phyloP scores from a whole-genome alignment of 805 yeast species.

The Metschnikowia dekortorum region DNA sequence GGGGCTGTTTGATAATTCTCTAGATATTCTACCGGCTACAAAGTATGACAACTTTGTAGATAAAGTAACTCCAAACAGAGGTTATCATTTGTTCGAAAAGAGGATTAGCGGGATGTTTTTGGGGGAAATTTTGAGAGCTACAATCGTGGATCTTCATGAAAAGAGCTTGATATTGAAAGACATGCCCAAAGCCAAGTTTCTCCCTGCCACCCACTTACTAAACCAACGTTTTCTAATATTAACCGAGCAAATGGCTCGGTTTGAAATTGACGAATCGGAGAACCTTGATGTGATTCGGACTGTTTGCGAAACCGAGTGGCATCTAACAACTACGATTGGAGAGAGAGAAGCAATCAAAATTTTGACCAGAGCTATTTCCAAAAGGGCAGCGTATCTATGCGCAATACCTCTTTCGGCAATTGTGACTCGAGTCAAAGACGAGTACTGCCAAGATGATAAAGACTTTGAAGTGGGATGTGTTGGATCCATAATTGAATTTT shows the following conservation, averaged over 20 bases:
- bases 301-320: slow-evolving; percentile 58
- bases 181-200: slow-evolving; percentile 38
- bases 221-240: slow-evolving; percentile 74
- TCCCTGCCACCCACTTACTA: slow-evolving; percentile 56
- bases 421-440: slow-evolving; percentile 60
- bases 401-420: slow-evolving; percentile 90
- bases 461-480: slow-evolving; percentile 93
- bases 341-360: slow-evolving; percentile 74
- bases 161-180: slow-evolving; percentile 57
- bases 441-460: slow-evolving; percentile 44
- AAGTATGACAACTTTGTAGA: slow-evolving; percentile 74
- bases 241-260: slow-evolving; percentile 78
- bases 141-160: slow-evolving; percentile 62
- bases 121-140: slow-evolving; percentile 82
- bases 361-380: slow-evolving; percentile 73
- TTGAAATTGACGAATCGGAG: slow-evolving; percentile 80
- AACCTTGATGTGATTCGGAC: slow-evolving; percentile 67
- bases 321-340: slow-evolving; percentile 62
- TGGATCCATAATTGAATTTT: slow-evolving; percentile 90
- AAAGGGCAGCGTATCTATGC: slow-evolving; percentile 84
- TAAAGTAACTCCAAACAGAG: slow-evolving; percentile 69
- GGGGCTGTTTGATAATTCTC: slow-evolving; percentile 93
- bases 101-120: slow-evolving; percentile 89
- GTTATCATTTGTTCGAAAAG: slow-evolving; percentile 89
- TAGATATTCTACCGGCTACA: slow-evolving; percentile 71